Evolutionary conservation across 768 basidiomycete species (phyloP), one percentile per base, ranked within the genome.

Genomic region (Fomitopsis pulvina): DNA sequence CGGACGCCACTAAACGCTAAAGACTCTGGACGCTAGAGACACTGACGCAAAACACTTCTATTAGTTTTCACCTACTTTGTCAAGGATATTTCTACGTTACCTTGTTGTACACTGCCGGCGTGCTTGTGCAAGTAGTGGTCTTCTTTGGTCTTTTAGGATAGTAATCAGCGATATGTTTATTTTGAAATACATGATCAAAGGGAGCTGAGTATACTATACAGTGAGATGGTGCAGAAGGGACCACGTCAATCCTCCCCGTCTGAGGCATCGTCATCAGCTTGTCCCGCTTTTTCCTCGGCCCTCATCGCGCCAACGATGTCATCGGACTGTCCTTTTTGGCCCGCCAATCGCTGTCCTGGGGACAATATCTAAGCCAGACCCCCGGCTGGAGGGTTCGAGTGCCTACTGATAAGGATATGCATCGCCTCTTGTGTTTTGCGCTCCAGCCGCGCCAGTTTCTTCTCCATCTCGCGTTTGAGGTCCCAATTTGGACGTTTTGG

Each of bases 401-500:
- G 75, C 92, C 63, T 59, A 97, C 95, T 85, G 60, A 97, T 97
- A 20, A 97, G 77, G 2, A 84, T 87, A 60, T 94, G 90, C 54
- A 97, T 89, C 4, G 93, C 81, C 66, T 94, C 89, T 53, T 94
- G 89, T 1, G 92, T 96, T 68, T 82, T 85, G 58, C 90, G 72
- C 60, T 96, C 93, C n/a, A 98, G 73, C 63, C 83, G 93, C 7
- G 84, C 78, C 41, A 92, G 67, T 64, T 90, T 92, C 71, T 87
- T 91, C 50, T 94, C 90, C 70, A 94, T 82, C 60, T 97, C 92
- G 50, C 92, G 81, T 66, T 93, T 94, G 60, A 96, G 73, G 65
- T 95, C 92, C 93, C 92, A 95, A 67, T 95, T 98, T 9, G 91
- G 85, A 41, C 93, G 79, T 76, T 94, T 97, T 3, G 96, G 96